phyloP scores from a whole-genome alignment of 768 basidiomycete species.

The Brasilioporus rufonigricans region DNA sequence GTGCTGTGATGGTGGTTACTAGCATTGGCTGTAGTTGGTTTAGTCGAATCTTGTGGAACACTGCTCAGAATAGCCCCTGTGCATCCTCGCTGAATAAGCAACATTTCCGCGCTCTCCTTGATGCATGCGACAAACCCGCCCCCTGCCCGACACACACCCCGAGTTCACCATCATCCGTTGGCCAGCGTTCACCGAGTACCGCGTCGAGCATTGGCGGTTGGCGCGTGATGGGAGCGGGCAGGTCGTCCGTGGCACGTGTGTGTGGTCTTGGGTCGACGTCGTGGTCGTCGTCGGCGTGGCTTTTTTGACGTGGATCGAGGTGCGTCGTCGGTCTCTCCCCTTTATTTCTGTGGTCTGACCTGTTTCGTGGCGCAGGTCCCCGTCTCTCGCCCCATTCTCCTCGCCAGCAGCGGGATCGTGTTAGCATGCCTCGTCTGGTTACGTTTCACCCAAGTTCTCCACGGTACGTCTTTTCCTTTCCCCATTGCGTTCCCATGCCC shows the following conservation, averaged over 20 bases:
- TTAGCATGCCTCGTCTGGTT: slow-evolving; percentile 29
- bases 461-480: slow-evolving; percentile 37
- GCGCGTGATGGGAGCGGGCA: slow-evolving; percentile 40
- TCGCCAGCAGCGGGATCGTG: slow-evolving; percentile 10
- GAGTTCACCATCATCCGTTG: slow-evolving; percentile 49
- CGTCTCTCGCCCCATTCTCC: not conserved
- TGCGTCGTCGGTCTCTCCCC: not conserved
- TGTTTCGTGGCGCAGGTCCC: not conserved
- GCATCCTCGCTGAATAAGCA: no score
- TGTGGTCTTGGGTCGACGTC: slow-evolving; percentile 39
- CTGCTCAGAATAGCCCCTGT: no score
- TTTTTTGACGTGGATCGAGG: not conserved
- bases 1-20: no score
- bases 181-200: slow-evolving; percentile 55
- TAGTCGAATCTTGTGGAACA: no score
- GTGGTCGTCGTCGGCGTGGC: slow-evolving; percentile 17
- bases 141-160: slow-evolving; percentile 42
- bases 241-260: slow-evolving; percentile 29
- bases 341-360: no score
- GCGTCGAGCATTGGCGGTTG: slow-evolving; percentile 52
- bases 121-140: slow-evolving; percentile 39
- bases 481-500: no score
- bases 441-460: slow-evolving; percentile 45
- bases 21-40: no score
- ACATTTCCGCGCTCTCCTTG: not conserved